A percentile compares a stretch with the other conserved stretches of the same genome.
These are phyloP conservation scores for Auxenochlorella pyrenoidosa DNA, from an alignment of 139 green algal genomes.

Conservation along the genomic window DNA sequence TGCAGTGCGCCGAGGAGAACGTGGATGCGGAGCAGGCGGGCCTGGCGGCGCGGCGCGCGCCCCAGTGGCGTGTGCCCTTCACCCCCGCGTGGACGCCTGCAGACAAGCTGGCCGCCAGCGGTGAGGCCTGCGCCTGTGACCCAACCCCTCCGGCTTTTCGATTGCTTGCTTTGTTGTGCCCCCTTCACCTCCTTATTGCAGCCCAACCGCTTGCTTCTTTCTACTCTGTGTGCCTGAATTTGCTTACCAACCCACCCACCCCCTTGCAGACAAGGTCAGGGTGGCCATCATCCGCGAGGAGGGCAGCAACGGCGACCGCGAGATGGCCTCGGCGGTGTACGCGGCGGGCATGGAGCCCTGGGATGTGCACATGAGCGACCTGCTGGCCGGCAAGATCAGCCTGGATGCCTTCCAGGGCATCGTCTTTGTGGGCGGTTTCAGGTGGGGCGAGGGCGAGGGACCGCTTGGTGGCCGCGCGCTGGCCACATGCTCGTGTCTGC, in stretches of 20 bases:
- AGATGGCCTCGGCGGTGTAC: slow-evolving; percentile 94
- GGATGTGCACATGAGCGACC: slow-evolving; percentile 98
- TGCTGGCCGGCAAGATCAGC: slow-evolving; percentile 78
- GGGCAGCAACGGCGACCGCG: slow-evolving; percentile 96
- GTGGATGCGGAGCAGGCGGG: slow-evolving; percentile 83
- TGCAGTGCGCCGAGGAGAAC: slow-evolving; percentile 82
- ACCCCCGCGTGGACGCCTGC: slow-evolving; percentile 77
- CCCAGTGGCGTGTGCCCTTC: slow-evolving; percentile 88
- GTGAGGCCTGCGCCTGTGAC: not conserved
- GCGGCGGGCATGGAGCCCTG: slow-evolving; percentile 93
- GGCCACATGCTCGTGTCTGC: not conserved
- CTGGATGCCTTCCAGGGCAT: slow-evolving; percentile 90
- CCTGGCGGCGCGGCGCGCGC: slow-evolving; percentile 63
- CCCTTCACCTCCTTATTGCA: too few species aligned
- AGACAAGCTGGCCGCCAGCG: slow-evolving; percentile 62
- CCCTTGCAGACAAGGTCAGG: slow-evolving; percentile 49
- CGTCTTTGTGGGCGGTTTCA: slow-evolving; percentile 92
- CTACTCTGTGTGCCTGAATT: not conserved
- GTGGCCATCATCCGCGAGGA: slow-evolving; percentile 97
- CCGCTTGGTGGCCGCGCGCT: not conserved
- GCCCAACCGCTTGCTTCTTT: too few species aligned
- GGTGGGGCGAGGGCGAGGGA: not conserved
- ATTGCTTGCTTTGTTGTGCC: too few species aligned
- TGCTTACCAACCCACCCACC: not conserved
- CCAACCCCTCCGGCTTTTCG: too few species aligned